Evolutionary conservation across 2,329 filamentous ascomycete genomes (phyloP), one percentile per base, ranked within the genome.

Genomic region (Fusarium sp.): DNA sequence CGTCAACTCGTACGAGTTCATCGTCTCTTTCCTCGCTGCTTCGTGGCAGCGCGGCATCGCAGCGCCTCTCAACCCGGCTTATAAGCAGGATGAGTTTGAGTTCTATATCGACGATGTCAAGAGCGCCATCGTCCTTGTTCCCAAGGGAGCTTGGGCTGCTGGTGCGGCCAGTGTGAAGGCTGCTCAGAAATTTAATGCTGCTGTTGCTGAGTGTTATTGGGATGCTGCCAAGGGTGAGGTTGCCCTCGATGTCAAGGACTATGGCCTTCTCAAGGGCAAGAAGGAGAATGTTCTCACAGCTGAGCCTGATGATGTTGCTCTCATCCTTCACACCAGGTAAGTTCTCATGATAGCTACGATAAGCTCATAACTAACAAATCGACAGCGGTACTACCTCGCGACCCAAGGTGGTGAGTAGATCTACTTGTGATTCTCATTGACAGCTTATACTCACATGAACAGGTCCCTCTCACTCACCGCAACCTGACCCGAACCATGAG

Each of bases 21-120:
- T 97, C 80, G 91, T 96, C 64, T 91, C 94, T 5, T 97, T 97
- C 83, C 88, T 97, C 50, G 94, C 94, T n/a, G 89, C 91, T 24
- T 90, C 93, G n/a, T 94, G 92, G 90, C 94, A 96, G 85, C 89
- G 94, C 78, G 93, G 87, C 36, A 92, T 96, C 76, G 94, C 94
- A 13, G 94, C 94, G 7, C 94, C 94, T n/a, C 85, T 97, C 74
- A 97, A 97, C 82, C 91, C 94, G 45, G 92, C 91, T 50, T 97
- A 97, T 86, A 97, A 95, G 85, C 93, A 96, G 83, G 91, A 91
- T 65, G 94, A 97, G 82, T 96, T 96, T 81, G 94, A 96, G 81
- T 97, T 97, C 83, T 97, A 96, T 83, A 96, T 97, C 79, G 92
- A 95, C 74, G 94, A 97, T 80, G 87, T 97, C 77, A 93, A 91